Percentiles rank a stretch among this genome's conserved stretches.
Conservation (phyloP, 768 basidiomycete species). For the Boletus vermiculosoides region DNA sequence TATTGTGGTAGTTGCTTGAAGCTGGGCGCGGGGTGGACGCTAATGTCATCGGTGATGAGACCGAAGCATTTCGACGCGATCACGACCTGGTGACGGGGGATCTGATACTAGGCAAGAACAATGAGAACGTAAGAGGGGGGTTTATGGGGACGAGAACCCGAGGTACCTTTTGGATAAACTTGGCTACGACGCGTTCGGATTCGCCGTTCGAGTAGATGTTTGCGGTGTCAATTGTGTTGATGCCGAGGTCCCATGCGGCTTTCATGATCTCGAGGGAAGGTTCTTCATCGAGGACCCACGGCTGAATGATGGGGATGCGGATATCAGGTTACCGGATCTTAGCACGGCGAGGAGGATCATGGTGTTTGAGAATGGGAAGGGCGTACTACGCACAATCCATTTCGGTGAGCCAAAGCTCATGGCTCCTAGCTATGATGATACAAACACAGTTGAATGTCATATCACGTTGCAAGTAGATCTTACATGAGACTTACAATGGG, state of each 20-base stretch:
- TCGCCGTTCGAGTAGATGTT: slow-evolving; percentile 38
- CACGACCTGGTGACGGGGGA: slow-evolving; percentile 34
- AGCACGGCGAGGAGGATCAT: not conserved
- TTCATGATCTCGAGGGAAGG: slow-evolving; percentile 36
- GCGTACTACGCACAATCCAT: not conserved
- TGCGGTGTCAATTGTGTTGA: slow-evolving; percentile 42
- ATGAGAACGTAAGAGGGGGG: too few relatives aligned
- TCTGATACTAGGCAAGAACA: slow-evolving; percentile 21
- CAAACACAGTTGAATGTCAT: not conserved
- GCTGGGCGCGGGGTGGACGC: not conserved
- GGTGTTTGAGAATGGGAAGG: too few relatives aligned
- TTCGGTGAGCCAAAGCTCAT: slow-evolving; percentile 4
- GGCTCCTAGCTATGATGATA: slow-evolving; percentile 24
- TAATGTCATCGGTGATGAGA: slow-evolving; percentile 11
- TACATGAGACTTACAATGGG: slow-evolving; percentile 27
- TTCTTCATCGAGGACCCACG: slow-evolving; percentile 30
- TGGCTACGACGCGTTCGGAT: slow-evolving; percentile 38
- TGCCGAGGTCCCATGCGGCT: slow-evolving; percentile 40
- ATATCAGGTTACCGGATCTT: not conserved
- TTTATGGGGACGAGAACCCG: not conserved
- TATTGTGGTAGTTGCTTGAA: slow-evolving; percentile 17
- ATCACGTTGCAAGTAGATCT: not conserved
- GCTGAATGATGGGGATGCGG: not conserved
- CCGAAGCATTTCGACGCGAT: slow-evolving; percentile 31
- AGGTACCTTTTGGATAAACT: slow-evolving; percentile 37